phyloP scores from a whole-genome alignment of 2,329 filamentous ascomycete species.

The Delphinella strobiligena region DNA sequence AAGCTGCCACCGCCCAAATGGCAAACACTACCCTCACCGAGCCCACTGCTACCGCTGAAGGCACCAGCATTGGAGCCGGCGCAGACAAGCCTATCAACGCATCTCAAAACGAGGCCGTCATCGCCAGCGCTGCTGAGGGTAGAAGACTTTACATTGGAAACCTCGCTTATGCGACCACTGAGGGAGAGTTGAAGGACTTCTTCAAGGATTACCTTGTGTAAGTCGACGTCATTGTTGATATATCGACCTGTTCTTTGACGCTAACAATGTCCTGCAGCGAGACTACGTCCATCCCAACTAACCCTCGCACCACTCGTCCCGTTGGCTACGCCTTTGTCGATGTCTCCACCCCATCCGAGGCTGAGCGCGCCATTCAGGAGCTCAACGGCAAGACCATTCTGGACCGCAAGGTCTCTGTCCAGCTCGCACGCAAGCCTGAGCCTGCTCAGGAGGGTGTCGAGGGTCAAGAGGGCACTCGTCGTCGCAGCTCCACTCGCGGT shows the following conservation, averaged over 20 bases:
- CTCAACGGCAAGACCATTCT: constrained; percentile 96
- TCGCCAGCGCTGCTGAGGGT: constrained; percentile 95
- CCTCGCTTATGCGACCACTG: constrained; percentile 99
- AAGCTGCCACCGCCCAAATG: constrained; percentile 63
- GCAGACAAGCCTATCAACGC: constrained; percentile 56
- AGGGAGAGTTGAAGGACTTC: constrained; percentile 99
- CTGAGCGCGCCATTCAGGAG: constrained; percentile 87
- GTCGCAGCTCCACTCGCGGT: constrained; percentile 43
- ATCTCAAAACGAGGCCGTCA: constrained; percentile 76
- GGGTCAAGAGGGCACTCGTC: constrained; percentile 51
- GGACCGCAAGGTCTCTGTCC: constrained; percentile 97
- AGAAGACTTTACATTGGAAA: constrained; percentile 99
- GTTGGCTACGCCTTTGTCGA: constrained; percentile 99
- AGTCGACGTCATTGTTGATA: no score
- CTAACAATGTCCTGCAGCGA: constrained; percentile 69
- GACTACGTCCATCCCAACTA: constrained; percentile 97
- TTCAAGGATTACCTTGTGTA: constrained; percentile 99
- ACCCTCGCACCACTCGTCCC: constrained; percentile 94
- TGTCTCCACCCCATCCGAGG: constrained; percentile 85
- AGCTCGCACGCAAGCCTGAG: constrained; percentile 96
- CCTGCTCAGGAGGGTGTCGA: constrained; percentile 70
- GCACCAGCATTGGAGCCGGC: constrained; percentile 37
- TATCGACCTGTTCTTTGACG: no score
- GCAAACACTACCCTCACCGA: constrained; percentile 54
- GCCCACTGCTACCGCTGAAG: constrained; percentile 40